Evolutionary conservation across 129 eudicot species (phyloP).

Genomic region (Oenanthe sinensis): DNA sequence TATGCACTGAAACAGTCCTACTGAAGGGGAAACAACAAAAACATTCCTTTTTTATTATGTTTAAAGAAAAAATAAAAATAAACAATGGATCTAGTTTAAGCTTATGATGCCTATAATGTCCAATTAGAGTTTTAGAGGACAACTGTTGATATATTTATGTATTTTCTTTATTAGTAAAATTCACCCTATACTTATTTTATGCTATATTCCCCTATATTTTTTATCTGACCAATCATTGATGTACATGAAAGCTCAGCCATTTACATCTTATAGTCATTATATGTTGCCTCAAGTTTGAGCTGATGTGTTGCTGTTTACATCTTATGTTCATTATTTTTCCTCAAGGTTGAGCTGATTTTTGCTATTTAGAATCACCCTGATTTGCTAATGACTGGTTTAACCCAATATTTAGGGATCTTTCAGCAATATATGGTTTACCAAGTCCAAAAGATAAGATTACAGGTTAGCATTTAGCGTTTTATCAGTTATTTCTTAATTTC

Average conservation of each 20-base stretch:
- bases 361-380: background rate
- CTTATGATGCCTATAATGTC: background rate
- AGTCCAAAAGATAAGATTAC: conserved; percentile 89
- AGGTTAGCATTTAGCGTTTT: conserved; percentile 37
- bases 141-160: background rate
- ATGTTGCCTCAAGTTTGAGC: background rate
- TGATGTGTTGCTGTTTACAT: too few species aligned
- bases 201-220: background rate
- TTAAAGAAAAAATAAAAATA: background rate
- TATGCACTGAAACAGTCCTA: background rate
- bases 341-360: too few species aligned
- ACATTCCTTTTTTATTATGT: background rate
- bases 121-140: background rate
- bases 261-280: background rate
- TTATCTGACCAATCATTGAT: background rate
- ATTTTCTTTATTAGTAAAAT: background rate
- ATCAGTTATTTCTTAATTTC: background rate
- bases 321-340: too few species aligned
- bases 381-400: conserved; percentile 1
- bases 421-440: conserved; percentile 93
- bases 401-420: conserved; percentile 58
- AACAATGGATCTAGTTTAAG: background rate
- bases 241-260: background rate
- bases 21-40: background rate
- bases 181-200: background rate